A percentile compares a stretch with the other conserved stretches of the same genome.
Evolutionary conservation across 805 yeast genomes (phyloP).

Genomic region (Lachancea thermotolerans): DNA sequence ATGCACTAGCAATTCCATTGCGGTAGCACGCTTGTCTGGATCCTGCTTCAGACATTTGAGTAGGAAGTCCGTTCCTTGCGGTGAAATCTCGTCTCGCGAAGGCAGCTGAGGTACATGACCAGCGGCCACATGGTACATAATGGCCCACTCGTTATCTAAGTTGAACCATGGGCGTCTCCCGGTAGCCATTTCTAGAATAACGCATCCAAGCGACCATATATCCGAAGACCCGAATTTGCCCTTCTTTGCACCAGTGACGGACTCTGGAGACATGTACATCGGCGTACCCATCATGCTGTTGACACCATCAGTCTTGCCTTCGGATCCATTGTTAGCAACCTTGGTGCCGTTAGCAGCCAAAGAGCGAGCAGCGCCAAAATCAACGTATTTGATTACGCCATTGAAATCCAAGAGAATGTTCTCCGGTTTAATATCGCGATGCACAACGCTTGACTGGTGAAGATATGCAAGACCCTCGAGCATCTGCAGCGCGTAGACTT

Average conservation of each 20-base stretch:
- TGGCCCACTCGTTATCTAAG: conserved; percentile 95
- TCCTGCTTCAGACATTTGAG: conserved; percentile 73
- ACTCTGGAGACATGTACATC: conserved; percentile 98
- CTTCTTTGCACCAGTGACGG: conserved; percentile 64
- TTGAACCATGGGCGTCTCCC: conserved; percentile 97
- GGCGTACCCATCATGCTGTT: conserved; percentile 78
- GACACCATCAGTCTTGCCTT: conserved; percentile 13
- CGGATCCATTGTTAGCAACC: conserved; percentile 14
- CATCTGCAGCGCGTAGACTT: conserved; percentile 85
- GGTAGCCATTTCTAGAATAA: conserved; percentile 92
- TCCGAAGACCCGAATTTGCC: conserved; percentile 46
- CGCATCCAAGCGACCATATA: conserved; percentile 96
- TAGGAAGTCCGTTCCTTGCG: conserved; percentile 64
- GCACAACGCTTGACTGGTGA: conserved; percentile 93
- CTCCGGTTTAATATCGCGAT: conserved; percentile 94
- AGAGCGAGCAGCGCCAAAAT: conserved; percentile 96
- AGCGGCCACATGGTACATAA: conserved; percentile 96
- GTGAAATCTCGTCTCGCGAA: conserved; percentile 65
- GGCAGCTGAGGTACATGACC: conserved; percentile 90
- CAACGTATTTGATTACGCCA: conserved; percentile 92
- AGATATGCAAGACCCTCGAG: conserved; percentile 91
- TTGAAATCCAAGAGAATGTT: conserved; percentile 83
- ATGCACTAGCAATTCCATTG: conserved; percentile 76
- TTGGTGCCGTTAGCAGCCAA: conserved; percentile 54
- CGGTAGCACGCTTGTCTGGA: conserved; percentile 73